Percentiles rank a stretch among this genome's conserved stretches.
Conservation (phyloP, 2,329 filamentous ascomycete genomes). For the Teratosphaeria gauchensis region DNA sequence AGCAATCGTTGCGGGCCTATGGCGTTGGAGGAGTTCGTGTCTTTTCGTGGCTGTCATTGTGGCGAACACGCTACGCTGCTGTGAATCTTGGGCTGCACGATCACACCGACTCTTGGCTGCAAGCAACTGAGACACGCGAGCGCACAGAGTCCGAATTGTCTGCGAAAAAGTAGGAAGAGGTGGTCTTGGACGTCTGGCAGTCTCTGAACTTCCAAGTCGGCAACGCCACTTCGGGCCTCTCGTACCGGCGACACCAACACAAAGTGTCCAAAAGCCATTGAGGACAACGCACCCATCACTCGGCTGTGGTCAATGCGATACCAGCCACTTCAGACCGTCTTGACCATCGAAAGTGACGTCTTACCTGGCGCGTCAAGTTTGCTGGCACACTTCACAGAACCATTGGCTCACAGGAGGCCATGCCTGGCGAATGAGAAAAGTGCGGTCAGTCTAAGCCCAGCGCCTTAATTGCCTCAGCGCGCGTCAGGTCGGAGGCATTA, state of each 20-base stretch:
- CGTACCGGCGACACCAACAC: not conserved
- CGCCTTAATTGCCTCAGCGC: not conserved
- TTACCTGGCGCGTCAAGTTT: not conserved
- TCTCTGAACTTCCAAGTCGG: not conserved
- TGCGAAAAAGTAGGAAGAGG: not conserved
- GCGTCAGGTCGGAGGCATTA: not conserved
- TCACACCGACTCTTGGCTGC: not conserved
- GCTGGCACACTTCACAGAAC: not conserved
- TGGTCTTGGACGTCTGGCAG: not conserved
- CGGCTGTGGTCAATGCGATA: not conserved
- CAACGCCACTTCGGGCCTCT: not conserved
- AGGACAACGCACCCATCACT: not conserved
- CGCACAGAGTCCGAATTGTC: not conserved
- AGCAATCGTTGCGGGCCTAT: not conserved
- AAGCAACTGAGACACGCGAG: not conserved
- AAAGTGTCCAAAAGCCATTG: not conserved
- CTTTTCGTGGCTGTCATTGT: not conserved
- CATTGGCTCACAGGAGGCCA: not conserved
- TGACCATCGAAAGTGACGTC: not conserved
- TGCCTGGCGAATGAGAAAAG: not conserved
- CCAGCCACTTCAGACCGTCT: not conserved
- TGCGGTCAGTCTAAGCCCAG: not conserved
- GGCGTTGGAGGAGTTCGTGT: not conserved
- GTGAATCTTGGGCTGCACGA: not conserved
- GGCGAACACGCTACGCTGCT: not conserved